Base-by-base conservation (phyloP, 805 yeast genomes). In the Sporopachydermia quercuum region DNA sequence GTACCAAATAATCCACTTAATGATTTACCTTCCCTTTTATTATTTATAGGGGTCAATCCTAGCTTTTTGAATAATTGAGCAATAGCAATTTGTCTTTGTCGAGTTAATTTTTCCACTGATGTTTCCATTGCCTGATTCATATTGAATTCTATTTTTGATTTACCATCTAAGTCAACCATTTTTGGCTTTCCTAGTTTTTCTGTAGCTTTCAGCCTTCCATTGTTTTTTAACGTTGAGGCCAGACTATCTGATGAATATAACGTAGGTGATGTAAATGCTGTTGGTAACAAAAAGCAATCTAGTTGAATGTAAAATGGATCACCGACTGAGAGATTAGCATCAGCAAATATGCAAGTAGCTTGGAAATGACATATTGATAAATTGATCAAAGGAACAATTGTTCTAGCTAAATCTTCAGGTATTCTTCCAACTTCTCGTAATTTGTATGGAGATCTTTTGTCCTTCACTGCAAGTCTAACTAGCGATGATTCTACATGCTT, bases 371-470 rank as follows among this genome's bases (percentile, higher is more conserved):
- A 70, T 3, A 74, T 62, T 4, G 65, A 62, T 5, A 70, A 55
- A 40, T 73, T 81, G 2, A 82, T 41, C 19, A 86, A 61, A 0
- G 93, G 85, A 3, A 77, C 69, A 5, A 87, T 52, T 6, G 77
- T 67, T 3, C 68, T 57, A 0, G 94, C 85, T 19, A 74, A 62
- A 38, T 74, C 80, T 45, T 78, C 86, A 0, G 83, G 77, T 1
- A 83, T 53, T 47, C 94, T 68, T 0, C 91, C 96, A 19, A 87
- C 62, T 52, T 83, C 94, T 43, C 80, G 40, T n/a, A 23, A n/a
- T 23, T 23, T 23, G n/a, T n/a, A 8, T n/a, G 8, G 8, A 23
- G 30, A 23, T 23, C n/a, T 23, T 8, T 23, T n/a, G n/a, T 23
- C 30, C 30, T 23, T 8, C 8, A 23, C 30, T 8, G 30, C 30